These are phyloP conservation scores for Eucalyptus microcorys DNA, from an alignment of 345 rosid species.

Conservation along the genomic window DNA sequence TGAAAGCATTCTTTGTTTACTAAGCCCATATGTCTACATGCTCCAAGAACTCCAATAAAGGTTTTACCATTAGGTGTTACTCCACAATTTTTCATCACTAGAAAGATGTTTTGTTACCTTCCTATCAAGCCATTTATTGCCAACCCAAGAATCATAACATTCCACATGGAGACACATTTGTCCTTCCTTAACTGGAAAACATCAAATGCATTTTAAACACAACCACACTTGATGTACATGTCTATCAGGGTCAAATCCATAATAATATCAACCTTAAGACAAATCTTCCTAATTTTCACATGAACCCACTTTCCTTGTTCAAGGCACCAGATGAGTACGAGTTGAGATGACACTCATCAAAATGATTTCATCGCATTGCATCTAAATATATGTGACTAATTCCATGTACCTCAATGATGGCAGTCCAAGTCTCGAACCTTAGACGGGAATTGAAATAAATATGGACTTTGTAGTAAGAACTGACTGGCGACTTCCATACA, in stretches of 20 bases:
- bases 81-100: constrained; percentile 29
- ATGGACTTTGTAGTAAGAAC: too few relatives aligned
- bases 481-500: too few relatives aligned
- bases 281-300: constrained; percentile 27
- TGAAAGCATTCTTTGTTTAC: constrained; percentile 31
- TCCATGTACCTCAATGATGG: too few relatives aligned
- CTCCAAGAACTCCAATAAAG: constrained; percentile 41
- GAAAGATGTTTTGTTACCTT: constrained; percentile 23
- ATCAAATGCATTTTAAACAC: constrained; percentile 35
- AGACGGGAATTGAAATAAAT: too few relatives aligned
- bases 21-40: constrained; percentile 54
- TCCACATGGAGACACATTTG: constrained; percentile 43
- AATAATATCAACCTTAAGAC: constrained; percentile 21
- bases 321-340: constrained; percentile 35
- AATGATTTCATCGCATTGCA: constrained; percentile 27
- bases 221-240: constrained; percentile 54
- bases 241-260: constrained; percentile 42
- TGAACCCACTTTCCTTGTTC: constrained; percentile 51
- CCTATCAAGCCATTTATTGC: constrained; percentile 40
- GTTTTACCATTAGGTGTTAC: constrained; percentile 33
- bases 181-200: constrained; percentile 27
- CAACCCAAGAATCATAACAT: constrained; percentile 38
- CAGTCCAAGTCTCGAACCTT: too few relatives aligned
- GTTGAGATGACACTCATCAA: constrained; percentile 41
- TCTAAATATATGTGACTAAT: not conserved